Percentiles rank a stretch among this genome's conserved stretches.
These are phyloP conservation scores for Coprinellus aureogranulatus DNA, from an alignment of 768 basidiomycete genomes.

Conservation along the genomic window DNA sequence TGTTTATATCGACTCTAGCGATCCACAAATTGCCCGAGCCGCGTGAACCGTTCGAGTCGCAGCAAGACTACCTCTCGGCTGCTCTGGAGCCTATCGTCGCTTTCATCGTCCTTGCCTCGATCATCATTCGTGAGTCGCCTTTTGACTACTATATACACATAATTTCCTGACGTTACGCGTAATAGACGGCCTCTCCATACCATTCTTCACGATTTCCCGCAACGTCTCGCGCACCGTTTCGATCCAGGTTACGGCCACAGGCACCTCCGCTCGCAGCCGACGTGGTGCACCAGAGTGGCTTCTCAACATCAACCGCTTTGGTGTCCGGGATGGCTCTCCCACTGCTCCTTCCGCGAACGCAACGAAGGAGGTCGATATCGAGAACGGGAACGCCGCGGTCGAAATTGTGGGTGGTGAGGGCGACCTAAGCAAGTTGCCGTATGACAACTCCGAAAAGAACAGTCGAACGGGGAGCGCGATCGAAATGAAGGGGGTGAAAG, in stretches of 20 bases:
- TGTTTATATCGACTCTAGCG: slow-evolving; percentile 83
- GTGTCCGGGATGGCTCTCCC: neutral
- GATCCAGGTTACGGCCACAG: slow-evolving; percentile 17
- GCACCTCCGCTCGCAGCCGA: neutral
- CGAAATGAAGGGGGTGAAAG: too few relatives aligned
- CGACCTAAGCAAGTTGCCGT: too few relatives aligned
- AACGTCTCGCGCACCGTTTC: slow-evolving; percentile 48
- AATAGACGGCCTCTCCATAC: slow-evolving; percentile 67
- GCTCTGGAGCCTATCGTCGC: slow-evolving; percentile 79
- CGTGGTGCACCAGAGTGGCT: slow-evolving; percentile 44
- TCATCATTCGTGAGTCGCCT: slow-evolving; percentile 64
- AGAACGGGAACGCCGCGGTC: neutral
- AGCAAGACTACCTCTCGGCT: slow-evolving; percentile 71
- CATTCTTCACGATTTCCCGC: slow-evolving; percentile 58
- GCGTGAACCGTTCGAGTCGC: slow-evolving; percentile 56
- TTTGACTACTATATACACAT: neutral
- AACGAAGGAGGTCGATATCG: neutral
- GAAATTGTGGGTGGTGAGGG: too few relatives aligned
- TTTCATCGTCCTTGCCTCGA: slow-evolving; percentile 85
- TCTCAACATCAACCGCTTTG: slow-evolving; percentile 12
- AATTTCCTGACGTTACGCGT: neutral
- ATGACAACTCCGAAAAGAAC: too few relatives aligned
- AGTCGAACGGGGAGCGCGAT: too few relatives aligned
- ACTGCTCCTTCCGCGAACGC: neutral
- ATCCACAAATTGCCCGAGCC: slow-evolving; percentile 58